Base-by-base conservation (phyloP, 805 yeast species). In the Candida montana region DNA sequence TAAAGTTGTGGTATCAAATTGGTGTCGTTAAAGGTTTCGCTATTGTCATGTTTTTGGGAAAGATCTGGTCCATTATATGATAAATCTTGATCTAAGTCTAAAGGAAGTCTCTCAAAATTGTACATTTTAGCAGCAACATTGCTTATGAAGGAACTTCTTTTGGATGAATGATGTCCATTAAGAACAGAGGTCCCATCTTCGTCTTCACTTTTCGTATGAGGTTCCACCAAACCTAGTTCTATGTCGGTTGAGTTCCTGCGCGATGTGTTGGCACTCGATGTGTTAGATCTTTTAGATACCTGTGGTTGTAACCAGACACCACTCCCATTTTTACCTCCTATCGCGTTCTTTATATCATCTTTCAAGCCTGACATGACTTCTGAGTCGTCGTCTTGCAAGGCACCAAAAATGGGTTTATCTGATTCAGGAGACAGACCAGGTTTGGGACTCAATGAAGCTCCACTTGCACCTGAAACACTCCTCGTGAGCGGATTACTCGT, bases 1-100 rank as follows among this genome's bases (percentile, higher is more conserved):
- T 63, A 73, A 6, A 74, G 45, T 32, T 38, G 47, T 8, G 47
- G 26, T 4, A 41, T 44, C 28, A n/a, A n/a, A n/a, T 36, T 35
- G 6, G 19, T 13, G 6, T 17, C 33, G n/a, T 11, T 17, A 16
- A 16, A n/a, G 18, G 4, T 8, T 13, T 32, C 34, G 10, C 20
- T 12, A 6, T 23, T n/a, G 10, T 6, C 5, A 3, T 16, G 9
- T 15, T 23, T 12, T 13, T 8, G 13, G 16, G 9, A 10, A 23
- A 15, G 18, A 6, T 29, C 31, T n/a, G 18, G 11, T 5, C 29
- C 29, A 27, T 20, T 19, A 32, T 11, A 32, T 18, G n/a, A 20
- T 17, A 7, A 7, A 19, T 7, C 26, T 20, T 32, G 35, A 8
- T 20, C 11, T 10, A 15, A 5, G 19, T 19, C n/a, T 5, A 15